Evolutionary conservation across 2,329 filamentous ascomycete genomes (phyloP), one percentile per base, ranked within the genome.

Genomic region (Ceratocystis alfenasii): DNA sequence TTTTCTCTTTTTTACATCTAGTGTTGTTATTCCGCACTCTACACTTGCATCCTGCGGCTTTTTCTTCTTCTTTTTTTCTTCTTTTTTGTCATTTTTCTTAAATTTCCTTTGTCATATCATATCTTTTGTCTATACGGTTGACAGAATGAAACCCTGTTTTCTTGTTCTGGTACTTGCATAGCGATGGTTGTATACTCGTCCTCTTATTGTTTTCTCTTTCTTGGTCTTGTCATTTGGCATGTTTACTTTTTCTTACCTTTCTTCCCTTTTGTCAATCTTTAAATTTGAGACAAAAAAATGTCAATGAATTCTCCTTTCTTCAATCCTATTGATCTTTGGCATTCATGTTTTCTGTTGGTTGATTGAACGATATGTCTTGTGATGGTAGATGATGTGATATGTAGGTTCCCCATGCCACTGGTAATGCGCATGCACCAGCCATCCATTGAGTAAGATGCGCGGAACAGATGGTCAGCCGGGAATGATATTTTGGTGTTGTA

Each of bases 71-170:
- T 53, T 53, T 53, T 53, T 53, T 53, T 53, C 20, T 25, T 53
- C 53, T 41, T 45, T n/a, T 20, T 50, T 4, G 44, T 57, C 25
- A 28, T 50, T 41, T 41, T 64, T 41, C 57, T 53, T 57, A 64
- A 10, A 55, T 64, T 64, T 25, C 48, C 63, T 57, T 64, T 64
- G 22, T 64, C 20, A 36, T 64, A 22, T 64, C 48, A 36, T 64
- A 17, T 64, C 30, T 55, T 28, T 50, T 55, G 45, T 55, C 46
- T 64, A 50, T 55, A 17, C 28, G 55, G 55, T 59, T 59, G 55
- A 59, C 55, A 59, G 55, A 59, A 59, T 33, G 55, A 36, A 59
- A 59, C 28, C 30, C n/a, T 59, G 25, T 59, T 59, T 53, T 59
- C 17, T 59, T 59, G 55, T 36, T 59, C 55, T 59, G 55, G 55